A percentile compares a stretch with the other conserved stretches of the same genome.
phyloP scores from a whole-genome alignment of 208 protist species.

The Polymyxa betae region DNA sequence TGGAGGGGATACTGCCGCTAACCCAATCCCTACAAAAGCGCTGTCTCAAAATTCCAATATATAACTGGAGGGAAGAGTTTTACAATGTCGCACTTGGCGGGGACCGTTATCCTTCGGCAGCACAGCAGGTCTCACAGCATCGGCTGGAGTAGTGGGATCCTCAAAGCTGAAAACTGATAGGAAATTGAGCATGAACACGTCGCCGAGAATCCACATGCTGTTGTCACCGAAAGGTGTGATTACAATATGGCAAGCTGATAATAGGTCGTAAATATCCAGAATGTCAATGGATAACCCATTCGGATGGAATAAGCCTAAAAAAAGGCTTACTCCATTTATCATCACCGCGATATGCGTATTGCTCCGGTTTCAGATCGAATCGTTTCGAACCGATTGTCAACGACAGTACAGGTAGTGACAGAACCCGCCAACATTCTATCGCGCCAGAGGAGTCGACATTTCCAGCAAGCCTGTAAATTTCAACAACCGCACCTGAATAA shows the following conservation, averaged over 20 bases:
- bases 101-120: neutral
- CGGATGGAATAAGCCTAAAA: too few species aligned
- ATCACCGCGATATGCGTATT: neutral
- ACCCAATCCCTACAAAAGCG: neutral
- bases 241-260: too few species aligned
- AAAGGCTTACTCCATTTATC: too few species aligned
- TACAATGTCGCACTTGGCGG: neutral
- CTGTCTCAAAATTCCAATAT: neutral
- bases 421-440: neutral
- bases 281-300: too few species aligned
- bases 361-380: neutral
- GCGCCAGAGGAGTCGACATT: too few species aligned
- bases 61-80: neutral
- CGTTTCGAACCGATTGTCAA: neutral
- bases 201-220: neutral
- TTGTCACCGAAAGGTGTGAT: neutral
- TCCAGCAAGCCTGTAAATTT: neutral
- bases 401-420: neutral
- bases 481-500: neutral
- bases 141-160: neutral
- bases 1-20: neutral
- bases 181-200: neutral
- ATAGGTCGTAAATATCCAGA: too few species aligned
- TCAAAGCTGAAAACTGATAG: neutral
- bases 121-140: neutral